A percentile compares a stretch with the other conserved stretches of the same genome.
These are phyloP conservation scores for Epichloe scottii DNA, from an alignment of 2,329 filamentous ascomycete genomes.

Conservation along the genomic window DNA sequence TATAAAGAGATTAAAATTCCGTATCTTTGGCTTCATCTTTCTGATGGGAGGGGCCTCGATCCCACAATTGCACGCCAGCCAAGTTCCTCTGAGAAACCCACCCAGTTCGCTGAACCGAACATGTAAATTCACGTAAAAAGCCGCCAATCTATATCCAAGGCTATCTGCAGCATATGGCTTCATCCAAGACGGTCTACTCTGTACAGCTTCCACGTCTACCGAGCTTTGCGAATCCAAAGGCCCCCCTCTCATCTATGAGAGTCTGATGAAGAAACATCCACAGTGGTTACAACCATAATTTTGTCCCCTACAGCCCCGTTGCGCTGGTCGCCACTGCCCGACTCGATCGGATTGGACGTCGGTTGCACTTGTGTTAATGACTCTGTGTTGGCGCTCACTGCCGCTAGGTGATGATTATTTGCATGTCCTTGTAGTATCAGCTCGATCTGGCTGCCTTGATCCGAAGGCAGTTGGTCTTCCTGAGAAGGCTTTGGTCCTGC, in stretches of 20 bases:
- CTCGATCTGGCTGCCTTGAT: constrained; percentile 19
- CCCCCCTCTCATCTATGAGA: background rate
- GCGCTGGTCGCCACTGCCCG: background rate
- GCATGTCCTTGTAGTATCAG: constrained; percentile 11
- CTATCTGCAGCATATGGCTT: no score
- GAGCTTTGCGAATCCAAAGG: no score
- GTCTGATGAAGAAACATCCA: constrained; percentile 13
- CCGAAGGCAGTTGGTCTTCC: background rate
- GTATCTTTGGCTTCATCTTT: no score
- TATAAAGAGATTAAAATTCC: no score
- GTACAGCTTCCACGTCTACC: no score
- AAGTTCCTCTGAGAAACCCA: no score
- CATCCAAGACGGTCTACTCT: no score
- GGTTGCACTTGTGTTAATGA: constrained; percentile 1
- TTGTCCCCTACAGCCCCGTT: constrained; percentile 8
- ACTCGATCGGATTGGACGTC: background rate
- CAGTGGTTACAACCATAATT: constrained; percentile 17
- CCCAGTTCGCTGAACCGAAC: no score
- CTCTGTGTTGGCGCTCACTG: constrained; percentile 5
- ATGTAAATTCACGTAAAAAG: no score
- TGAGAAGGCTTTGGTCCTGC: background rate
- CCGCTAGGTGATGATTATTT: constrained; percentile 8
- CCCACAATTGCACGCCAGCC: no score
- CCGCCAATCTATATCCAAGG: no score
- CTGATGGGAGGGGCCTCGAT: no score